phyloP scores from a whole-genome alignment of 2,329 filamentous ascomycete genomes.

The Lachnum nothofagi region DNA sequence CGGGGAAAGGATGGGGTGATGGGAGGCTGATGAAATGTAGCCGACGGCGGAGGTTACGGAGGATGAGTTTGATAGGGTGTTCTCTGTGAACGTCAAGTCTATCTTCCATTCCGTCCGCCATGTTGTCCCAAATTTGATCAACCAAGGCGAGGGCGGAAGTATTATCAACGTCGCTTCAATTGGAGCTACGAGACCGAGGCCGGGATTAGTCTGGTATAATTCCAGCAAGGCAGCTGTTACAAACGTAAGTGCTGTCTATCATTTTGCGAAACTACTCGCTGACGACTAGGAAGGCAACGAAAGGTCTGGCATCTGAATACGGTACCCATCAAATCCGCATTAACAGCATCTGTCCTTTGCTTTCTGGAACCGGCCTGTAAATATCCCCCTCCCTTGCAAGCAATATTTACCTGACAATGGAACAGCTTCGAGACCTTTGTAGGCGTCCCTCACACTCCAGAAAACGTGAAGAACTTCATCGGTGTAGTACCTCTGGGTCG shows the following conservation, averaged over 20 bases:
- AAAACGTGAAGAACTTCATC: conserved; percentile 53
- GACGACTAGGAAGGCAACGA: conserved; percentile 45
- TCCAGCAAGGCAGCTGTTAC: conserved; percentile 62
- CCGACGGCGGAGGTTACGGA: conserved; percentile 60
- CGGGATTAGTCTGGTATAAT: conserved; percentile 65
- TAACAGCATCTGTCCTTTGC: conserved; percentile 64
- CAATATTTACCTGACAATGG: conserved; percentile 28
- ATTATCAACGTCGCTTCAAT: conserved; percentile 65
- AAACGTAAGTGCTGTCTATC: conserved; percentile 40
- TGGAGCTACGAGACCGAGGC: conserved; percentile 56
- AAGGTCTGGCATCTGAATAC: conserved; percentile 67
- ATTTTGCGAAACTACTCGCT: neutral
- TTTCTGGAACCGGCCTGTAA: conserved; percentile 59
- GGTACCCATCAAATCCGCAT: conserved; percentile 67
- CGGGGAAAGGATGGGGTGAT: neutral
- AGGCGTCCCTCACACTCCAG: conserved; percentile 57
- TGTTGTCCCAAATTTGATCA: conserved; percentile 56
- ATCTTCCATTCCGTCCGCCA: conserved; percentile 56
- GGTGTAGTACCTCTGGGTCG: conserved; percentile 51
- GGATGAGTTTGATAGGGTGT: conserved; percentile 60
- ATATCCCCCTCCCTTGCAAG: neutral
- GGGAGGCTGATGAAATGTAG: conserved; percentile 18
- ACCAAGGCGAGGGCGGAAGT: conserved; percentile 50
- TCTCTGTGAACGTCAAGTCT: conserved; percentile 64
- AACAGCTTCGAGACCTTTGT: conserved; percentile 43